Base-by-base conservation (phyloP, 345 rosid species). In the Arabis hirsuta region DNA sequence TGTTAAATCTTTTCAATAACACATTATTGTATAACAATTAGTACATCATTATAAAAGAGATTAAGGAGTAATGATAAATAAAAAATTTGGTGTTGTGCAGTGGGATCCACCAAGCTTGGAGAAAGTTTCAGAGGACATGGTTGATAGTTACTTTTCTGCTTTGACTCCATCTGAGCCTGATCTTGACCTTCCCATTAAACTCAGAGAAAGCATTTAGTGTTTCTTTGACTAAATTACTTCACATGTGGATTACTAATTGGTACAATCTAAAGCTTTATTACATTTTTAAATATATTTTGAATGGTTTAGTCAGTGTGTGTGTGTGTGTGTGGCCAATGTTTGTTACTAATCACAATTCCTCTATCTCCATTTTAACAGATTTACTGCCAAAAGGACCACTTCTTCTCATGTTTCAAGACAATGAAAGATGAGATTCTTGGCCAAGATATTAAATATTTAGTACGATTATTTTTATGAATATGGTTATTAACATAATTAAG, bases 91-190 rank as follows among this genome's bases (percentile, higher is more conserved):
- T 46, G 55, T 16, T 67, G 32, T 69, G 62, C 72, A 78, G 81
- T 78, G 81, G 78, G 77, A 73, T 69, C 78, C 81, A 41, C 81
- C 78, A 41, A 78, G 55, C 26, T 61, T 78, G 73, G 81, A 78
- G 69, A 73, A 73, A 61, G 81, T 78, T 36, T 4, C 81, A 55
- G 66, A 61, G 26, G 81, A 78, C 62, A 73, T 78, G 81, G 78
- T 78, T 42, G 81, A 78, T 73, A 6, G 55, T 19, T 78, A 78
- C 55, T 78, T 78, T 55, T 44, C 63, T 46, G 34, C 78, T 34
- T 62, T 78, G 55, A 73, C 70, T 12, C 9, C 56, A 16, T 55
- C 55, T 22, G 81, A 78, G 48, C 81, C 81, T 36, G 77, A 73
- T 47, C 78, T 78, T 48, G 67, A 78, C 45, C 74, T 78, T 41